Percentiles rank a stretch among this genome's conserved stretches.
phyloP scores from a whole-genome alignment of 805 yeast species.

The Komagataella mondaviorum region DNA sequence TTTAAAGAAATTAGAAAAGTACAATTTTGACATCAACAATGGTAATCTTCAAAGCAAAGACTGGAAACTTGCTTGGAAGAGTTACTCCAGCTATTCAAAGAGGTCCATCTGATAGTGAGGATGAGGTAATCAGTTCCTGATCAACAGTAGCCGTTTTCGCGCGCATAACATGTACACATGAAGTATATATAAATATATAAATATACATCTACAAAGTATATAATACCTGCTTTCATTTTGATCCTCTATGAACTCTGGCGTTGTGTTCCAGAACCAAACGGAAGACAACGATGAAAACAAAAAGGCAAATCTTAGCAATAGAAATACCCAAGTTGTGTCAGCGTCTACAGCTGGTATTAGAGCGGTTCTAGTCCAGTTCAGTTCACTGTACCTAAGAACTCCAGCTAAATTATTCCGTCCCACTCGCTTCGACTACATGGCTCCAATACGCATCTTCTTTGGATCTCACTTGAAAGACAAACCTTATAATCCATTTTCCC shows the following conservation, averaged over 20 bases:
- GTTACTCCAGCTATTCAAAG: slow-evolving; percentile 32
- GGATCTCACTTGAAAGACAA: slow-evolving; percentile 30
- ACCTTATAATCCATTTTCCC: slow-evolving; percentile 49
- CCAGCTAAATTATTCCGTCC: slow-evolving; percentile 83
- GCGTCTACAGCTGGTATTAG: slow-evolving; percentile 78
- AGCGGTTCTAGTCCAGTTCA: slow-evolving; percentile 67
- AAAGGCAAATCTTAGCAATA: slow-evolving; percentile 17
- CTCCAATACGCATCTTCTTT: slow-evolving; percentile 41
- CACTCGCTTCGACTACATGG: slow-evolving; percentile 76
- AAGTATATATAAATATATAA: neutral
- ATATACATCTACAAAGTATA: neutral
- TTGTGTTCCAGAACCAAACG: neutral
- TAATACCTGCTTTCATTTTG: neutral
- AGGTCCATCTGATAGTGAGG: slow-evolving; percentile 18
- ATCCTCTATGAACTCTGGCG: neutral
- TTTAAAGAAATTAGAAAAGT: slow-evolving; percentile 42
- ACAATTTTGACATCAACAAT: slow-evolving; percentile 48
- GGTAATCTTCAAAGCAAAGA: slow-evolving; percentile 32
- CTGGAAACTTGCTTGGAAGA: slow-evolving; percentile 54
- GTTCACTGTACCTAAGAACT: slow-evolving; percentile 67
- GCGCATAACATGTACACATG: neutral
- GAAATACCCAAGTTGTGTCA: slow-evolving; percentile 46
- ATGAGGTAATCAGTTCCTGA: slow-evolving; percentile 2
- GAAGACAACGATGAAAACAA: neutral
- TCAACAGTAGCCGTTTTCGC: neutral